Conservation (phyloP, 768 basidiomycete species). For the Leccinum rimulosum region DNA sequence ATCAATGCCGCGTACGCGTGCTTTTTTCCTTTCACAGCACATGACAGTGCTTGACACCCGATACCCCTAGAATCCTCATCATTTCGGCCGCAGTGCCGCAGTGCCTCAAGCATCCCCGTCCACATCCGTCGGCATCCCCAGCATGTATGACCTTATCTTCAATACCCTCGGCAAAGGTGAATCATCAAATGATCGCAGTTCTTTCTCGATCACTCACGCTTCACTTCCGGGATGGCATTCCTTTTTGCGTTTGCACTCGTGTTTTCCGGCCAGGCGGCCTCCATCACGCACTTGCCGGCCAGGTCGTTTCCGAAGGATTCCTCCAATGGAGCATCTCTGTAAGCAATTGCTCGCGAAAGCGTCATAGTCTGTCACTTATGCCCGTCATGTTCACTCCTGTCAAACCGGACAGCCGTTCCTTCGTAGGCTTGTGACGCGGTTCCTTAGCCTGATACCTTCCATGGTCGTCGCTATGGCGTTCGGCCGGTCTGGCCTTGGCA, state of each 20-base stretch:
- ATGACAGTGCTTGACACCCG: not conserved
- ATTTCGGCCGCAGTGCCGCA: conserved; percentile 24
- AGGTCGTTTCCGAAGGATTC: conserved; percentile 49
- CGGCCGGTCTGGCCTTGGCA: conserved; percentile 42
- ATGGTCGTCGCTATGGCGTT: conserved; percentile 42
- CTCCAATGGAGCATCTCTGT: conserved; percentile 46
- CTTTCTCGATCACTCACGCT: not conserved
- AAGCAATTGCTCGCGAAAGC: not conserved
- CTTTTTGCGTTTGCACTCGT: conserved; percentile 48
- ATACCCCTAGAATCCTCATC: conserved; percentile 34
- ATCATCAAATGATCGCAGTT: not conserved
- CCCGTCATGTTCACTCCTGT: not conserved
- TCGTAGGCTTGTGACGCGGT: conserved; percentile 43
- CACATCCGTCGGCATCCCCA: conserved; percentile 38
- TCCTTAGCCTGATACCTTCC: conserved; percentile 45
- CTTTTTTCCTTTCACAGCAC: not conserved
- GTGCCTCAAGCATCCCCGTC: conserved; percentile 7
- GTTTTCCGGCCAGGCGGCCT: conserved; percentile 47
- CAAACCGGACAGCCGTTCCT: conserved; percentile 25
- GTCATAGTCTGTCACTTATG: not conserved
- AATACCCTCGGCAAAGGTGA: conserved; percentile 39
- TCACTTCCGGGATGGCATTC: conserved; percentile 26
- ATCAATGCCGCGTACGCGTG: conserved; percentile 41
- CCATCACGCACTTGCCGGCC: conserved; percentile 47
- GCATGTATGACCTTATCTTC: conserved; percentile 40